Evolutionary conservation across 2,329 filamentous ascomycete species (phyloP), one percentile per base, ranked within the genome.

Genomic region (Hypoxylon sp.): DNA sequence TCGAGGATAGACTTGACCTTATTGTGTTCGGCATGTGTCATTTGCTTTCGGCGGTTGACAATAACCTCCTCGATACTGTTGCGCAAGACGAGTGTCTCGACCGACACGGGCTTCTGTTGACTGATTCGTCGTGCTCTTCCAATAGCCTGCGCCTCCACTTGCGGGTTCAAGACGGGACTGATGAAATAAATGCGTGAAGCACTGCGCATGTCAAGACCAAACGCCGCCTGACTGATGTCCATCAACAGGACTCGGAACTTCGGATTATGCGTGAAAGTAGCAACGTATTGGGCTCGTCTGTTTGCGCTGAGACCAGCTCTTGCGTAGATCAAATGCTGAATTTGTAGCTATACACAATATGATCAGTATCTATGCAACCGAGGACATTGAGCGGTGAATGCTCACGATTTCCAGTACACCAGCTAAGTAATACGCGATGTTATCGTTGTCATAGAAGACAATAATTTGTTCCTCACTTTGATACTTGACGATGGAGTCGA

Each of bases 121-220:
- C 93, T 93, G 71, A 97, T 96, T 11, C 95, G 86, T 70, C 96
- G 91, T 0, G 92, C 93, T 74, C 95, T 89, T 64, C 96, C 97
- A 67, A 97, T 93, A 0, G 95, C 95, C 77, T 98, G 95, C 1
- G 92, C 93, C 76, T 97, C 92, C 0, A 97, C 85, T 68, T 92
- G 87, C 0, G 93, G 93, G 54, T 94, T 91, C 75, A 96, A 90
- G 11, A 97, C 92, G 0, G 95, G 94, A 68, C 91, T 95, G 58
- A 97, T 85, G 67, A 98, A 97, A 78, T 93, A 96, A 8, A 98
- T 90, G 1, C 95, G 84, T 3, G 91, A 96, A 1, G 94, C 94
- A 9, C 87, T 89, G 53, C 89, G 89, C 77, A 97, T 89, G 74
- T 97, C 94, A 0, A 98, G 83, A 0, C 95, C 95, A 65, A 94